These are phyloP conservation scores for Aspergillus kassunensis DNA, from an alignment of 495 filamentous ascomycete species.

Conservation along the genomic window DNA sequence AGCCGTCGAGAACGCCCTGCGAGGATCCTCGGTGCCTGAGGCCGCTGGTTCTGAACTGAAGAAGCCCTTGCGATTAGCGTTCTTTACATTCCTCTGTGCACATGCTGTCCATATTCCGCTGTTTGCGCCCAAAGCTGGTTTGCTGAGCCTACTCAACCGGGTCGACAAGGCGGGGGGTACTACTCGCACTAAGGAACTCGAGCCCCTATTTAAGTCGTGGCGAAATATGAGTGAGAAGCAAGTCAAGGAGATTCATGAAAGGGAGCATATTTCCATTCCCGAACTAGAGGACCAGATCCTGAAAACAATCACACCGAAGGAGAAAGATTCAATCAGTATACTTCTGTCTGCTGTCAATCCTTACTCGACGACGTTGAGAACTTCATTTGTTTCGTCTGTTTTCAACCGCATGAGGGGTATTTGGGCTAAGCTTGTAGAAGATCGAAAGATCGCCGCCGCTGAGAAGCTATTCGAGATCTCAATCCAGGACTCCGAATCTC, in stretches of 20 bases:
- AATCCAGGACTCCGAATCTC: slow-evolving; percentile 26
- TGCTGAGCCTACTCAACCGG: slow-evolving; percentile 68
- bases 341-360: slow-evolving; percentile 51
- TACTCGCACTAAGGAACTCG: slow-evolving; percentile 64
- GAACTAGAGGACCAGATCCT: slow-evolving; percentile 59
- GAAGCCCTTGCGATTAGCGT: slow-evolving; percentile 56
- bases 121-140: slow-evolving; percentile 58
- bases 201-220: slow-evolving; percentile 68
- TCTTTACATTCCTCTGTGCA: slow-evolving; percentile 69
- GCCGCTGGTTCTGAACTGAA: slow-evolving; percentile 56
- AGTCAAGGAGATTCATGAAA: slow-evolving; percentile 40
- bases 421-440: slow-evolving; percentile 67
- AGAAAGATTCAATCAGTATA: slow-evolving; percentile 59
- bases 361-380: slow-evolving; percentile 39
- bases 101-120: slow-evolving; percentile 67
- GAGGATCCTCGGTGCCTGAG: slow-evolving; percentile 37
- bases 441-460: slow-evolving; percentile 55
- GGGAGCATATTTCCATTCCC: slow-evolving; percentile 57
- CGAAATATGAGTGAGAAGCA: slow-evolving; percentile 40
- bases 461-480: slow-evolving; percentile 56
- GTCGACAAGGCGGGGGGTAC: slow-evolving; percentile 62
- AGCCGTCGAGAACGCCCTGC: slow-evolving; percentile 54
- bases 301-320: slow-evolving; percentile 59
- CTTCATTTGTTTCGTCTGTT: slow-evolving; percentile 53
- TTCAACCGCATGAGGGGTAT: slow-evolving; percentile 62